Conservation (phyloP, 495 filamentous ascomycete genomes). For the Corynascus novoguineensis region DNA sequence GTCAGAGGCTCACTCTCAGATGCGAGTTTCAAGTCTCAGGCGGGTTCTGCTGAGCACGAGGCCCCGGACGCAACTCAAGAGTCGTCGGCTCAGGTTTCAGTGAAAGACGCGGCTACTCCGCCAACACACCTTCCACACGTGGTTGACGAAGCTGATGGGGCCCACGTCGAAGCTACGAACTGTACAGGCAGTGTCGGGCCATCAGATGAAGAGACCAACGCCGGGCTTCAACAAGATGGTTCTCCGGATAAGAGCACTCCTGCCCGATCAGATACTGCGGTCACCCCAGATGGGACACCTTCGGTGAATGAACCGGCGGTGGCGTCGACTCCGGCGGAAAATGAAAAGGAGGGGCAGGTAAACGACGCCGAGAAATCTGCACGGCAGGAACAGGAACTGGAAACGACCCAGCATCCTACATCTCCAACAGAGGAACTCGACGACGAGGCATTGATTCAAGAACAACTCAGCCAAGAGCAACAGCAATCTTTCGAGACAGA, state of each 20-base stretch:
- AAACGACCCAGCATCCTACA: not conserved
- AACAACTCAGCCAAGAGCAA: conserved; percentile 11
- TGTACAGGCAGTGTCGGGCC: not conserved
- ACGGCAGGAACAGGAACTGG: not conserved
- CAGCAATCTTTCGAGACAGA: not conserved
- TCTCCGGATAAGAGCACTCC: not conserved
- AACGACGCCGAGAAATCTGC: not conserved
- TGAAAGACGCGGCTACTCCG: not conserved
- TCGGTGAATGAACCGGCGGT: not conserved
- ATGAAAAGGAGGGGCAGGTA: not conserved
- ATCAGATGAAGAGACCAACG: not conserved
- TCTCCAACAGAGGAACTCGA: conserved; percentile 4
- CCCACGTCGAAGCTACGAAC: not conserved
- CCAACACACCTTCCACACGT: not conserved
- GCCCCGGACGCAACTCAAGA: not conserved
- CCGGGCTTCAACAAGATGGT: not conserved
- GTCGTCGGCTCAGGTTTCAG: not conserved
- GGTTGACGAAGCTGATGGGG: not conserved
- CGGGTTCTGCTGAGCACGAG: not conserved
- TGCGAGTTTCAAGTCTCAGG: not conserved
- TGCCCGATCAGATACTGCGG: not conserved
- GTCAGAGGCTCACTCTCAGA: too few species aligned
- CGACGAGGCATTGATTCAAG: conserved; percentile 15
- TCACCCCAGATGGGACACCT: not conserved
- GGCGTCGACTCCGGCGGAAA: not conserved